These are phyloP conservation scores for Mortierella sp. DNA, from an alignment of 371 early-diverging fungal genomes.

Conservation along the genomic window DNA sequence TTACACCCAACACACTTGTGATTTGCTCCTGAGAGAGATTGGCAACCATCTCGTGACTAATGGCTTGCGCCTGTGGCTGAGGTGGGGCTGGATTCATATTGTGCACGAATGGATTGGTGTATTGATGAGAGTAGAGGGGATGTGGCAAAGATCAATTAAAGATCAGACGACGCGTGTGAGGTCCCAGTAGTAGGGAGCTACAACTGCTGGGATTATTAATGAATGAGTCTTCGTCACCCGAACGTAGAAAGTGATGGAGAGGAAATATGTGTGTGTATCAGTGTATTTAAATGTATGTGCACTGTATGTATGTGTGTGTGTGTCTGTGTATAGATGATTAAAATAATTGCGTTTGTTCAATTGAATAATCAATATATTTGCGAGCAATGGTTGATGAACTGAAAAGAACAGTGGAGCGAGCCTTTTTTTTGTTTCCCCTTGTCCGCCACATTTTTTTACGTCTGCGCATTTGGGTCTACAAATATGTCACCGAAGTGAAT, in stretches of 20 bases:
- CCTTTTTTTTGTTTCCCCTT: background rate
- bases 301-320: background rate
- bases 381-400: slow-evolving; percentile 2
- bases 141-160: background rate
- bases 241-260: background rate
- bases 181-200: background rate
- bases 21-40: slow-evolving; percentile 55
- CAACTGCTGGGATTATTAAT: background rate
- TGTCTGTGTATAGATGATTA: background rate
- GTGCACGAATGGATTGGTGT: background rate
- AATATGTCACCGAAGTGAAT: too few species aligned
- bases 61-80: slow-evolving; percentile 27
- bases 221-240: background rate
- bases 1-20: slow-evolving; percentile 42
- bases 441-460: too few species aligned
- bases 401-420: background rate
- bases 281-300: background rate
- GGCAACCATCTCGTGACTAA: slow-evolving; percentile 50
- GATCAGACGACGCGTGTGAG: background rate
- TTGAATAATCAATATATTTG: slow-evolving; percentile 4
- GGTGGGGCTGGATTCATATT: slow-evolving; percentile 32
- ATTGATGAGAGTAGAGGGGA: background rate
- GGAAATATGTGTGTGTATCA: background rate
- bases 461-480: too few species aligned
- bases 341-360: slow-evolving; percentile 1